A percentile compares a stretch with the other conserved stretches of the same genome.
Evolutionary conservation across 495 filamentous ascomycete species (phyloP).

Genomic region (Corynascus novoguineensis): DNA sequence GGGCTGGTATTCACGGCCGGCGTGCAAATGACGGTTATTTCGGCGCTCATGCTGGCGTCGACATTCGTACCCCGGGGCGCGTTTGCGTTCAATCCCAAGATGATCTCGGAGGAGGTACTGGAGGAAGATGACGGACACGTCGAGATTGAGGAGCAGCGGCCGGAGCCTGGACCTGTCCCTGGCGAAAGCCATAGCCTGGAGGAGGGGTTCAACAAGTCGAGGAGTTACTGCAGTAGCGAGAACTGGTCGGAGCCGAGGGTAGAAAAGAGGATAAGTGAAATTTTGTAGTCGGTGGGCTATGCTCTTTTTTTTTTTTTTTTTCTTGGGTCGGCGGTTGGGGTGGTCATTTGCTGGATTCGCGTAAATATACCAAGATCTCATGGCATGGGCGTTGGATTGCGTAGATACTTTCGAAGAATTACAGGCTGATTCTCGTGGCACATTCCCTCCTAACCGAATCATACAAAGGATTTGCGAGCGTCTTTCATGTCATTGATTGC

Average conservation of each 20-base stretch:
- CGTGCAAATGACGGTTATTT: slow-evolving; percentile 39
- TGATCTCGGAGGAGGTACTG: slow-evolving; percentile 33
- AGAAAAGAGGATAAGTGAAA: slow-evolving; percentile 15
- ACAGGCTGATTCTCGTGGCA: too few species aligned
- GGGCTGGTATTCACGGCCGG: slow-evolving; percentile 33
- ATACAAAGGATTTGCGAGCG: too few species aligned
- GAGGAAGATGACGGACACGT: slow-evolving; percentile 17
- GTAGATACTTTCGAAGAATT: too few species aligned
- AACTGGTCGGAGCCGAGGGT: slow-evolving; percentile 12
- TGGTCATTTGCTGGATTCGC: not conserved
- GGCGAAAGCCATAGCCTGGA: not conserved
- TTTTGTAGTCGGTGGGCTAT: not conserved
- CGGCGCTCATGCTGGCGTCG: slow-evolving; percentile 29
- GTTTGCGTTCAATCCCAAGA: slow-evolving; percentile 35
- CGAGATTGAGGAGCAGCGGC: slow-evolving; percentile 7
- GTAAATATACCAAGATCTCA: not conserved
- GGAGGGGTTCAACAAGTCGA: slow-evolving; percentile 10
- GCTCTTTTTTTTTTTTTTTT: not conserved
- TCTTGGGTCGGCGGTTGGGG: too few species aligned
- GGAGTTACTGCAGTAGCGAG: slow-evolving; percentile 16
- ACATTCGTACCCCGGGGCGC: slow-evolving; percentile 39
- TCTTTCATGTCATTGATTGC: too few species aligned
- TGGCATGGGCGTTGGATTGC: not conserved
- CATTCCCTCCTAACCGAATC: too few species aligned
- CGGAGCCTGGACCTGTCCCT: not conserved